phyloP scores from a whole-genome alignment of 1,284 basidiomycete genomes.

The Hymenochaete sp. region DNA sequence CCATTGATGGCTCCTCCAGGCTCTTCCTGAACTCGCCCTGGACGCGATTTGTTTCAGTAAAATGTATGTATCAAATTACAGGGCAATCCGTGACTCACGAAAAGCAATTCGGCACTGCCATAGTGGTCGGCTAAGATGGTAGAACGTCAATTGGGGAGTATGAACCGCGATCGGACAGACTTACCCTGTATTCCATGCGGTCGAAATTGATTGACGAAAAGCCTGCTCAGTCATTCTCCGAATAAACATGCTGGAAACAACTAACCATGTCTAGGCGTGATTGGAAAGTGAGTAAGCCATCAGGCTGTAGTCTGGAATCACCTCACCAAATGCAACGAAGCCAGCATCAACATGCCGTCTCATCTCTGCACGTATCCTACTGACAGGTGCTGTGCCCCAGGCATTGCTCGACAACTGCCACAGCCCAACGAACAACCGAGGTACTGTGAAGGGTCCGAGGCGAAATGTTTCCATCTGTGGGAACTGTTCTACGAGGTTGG shows the following conservation, averaged over 20 bases:
- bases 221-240: no score
- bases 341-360: slow-evolving; percentile 51
- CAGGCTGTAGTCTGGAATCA: background rate
- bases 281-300: slow-evolving; percentile 6
- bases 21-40: slow-evolving; percentile 61
- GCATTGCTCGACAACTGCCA: slow-evolving; percentile 79
- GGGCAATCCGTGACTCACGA: slow-evolving; percentile 37
- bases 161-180: no score
- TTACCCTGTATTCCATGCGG: slow-evolving; percentile 9
- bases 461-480: slow-evolving; percentile 40
- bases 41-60: slow-evolving; percentile 1
- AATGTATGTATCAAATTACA: slow-evolving; percentile 17
- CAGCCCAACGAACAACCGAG: slow-evolving; percentile 67
- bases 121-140: slow-evolving; percentile 65
- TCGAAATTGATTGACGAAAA: background rate
- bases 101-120: slow-evolving; percentile 69
- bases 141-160: no score
- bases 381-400: slow-evolving; percentile 65
- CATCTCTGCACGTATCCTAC: slow-evolving; percentile 63
- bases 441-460: slow-evolving; percentile 51
- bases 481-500: background rate
- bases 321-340: slow-evolving; percentile 62
- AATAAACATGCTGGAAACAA: slow-evolving; percentile 3
- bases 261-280: slow-evolving; percentile 32
- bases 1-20: slow-evolving; percentile 32